Evolutionary conservation across 1,284 basidiomycete species (phyloP), one percentile per base, ranked within the genome.

Genomic region (Pseudozyma hubeiensis): DNA sequence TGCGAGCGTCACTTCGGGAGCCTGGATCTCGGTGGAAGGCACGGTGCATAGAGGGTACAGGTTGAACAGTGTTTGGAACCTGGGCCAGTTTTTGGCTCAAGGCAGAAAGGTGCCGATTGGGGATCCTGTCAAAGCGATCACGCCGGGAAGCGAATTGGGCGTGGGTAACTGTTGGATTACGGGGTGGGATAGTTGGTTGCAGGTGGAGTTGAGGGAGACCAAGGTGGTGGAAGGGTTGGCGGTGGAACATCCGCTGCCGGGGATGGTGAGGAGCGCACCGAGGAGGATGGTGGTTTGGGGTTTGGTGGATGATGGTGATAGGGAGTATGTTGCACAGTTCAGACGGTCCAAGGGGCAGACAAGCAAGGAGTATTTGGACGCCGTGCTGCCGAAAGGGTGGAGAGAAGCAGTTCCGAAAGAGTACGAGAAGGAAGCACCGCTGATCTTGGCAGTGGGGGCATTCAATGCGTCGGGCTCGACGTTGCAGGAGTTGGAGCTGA

Each of bases 61-160:
- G 24, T 51, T 52, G 24, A 73, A 73, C 45, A 73, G 70, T 41
- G 50, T 73, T 11, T 73, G 70, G 70, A 61, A 73, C 17, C 53
- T 73, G 17, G 51, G 55, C 6, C 33, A 48, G 46, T 73, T 60
- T 33, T 45, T 73, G 46, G 57, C 61, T 7, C 60, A 73, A 46
- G 70, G 70, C 1, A 55, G 70, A 37, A 67, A 67, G 35, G 70
- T 73, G 39, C 19, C 70, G 13, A 73, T 73, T 30, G 70, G 70
- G 2, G 61, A 67, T 13, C 70, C 70, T 37, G 54, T 73, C 17
- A 67, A 67, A 45, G 70, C 70, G 8, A 73, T 73, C 16, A 73
- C 70, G 7, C 70, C 70, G 0, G 70, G 70, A 19, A 61, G 56
- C 1, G 54, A 39, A 4, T 30, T 64, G 46, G 70, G 64, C 0